phyloP scores from a whole-genome alignment of 2,329 filamentous ascomycete species.

The Penicillium sp. region DNA sequence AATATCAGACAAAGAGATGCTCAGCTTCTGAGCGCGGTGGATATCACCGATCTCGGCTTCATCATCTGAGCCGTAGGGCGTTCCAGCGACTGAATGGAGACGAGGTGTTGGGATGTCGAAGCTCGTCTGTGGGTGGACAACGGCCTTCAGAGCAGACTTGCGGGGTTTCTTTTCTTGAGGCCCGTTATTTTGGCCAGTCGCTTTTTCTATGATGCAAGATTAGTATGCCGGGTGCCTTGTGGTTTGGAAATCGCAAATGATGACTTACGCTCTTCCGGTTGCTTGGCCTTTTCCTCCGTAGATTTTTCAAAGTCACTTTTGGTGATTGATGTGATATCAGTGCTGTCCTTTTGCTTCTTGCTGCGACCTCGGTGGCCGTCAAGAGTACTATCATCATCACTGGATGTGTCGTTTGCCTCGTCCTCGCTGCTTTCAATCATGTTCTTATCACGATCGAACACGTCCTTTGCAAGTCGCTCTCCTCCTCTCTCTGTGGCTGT shows the following conservation, averaged over 20 bases:
- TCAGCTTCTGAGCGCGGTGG: conserved; percentile 81
- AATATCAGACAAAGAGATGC: conserved; percentile 77
- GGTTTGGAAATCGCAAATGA: background rate
- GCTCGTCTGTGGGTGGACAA: conserved; percentile 79
- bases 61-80: conserved; percentile 77
- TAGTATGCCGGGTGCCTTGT: background rate
- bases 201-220: conserved; percentile 11
- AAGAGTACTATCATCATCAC: conserved; percentile 62
- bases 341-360: conserved; percentile 26
- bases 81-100: conserved; percentile 56
- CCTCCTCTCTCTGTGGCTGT: conserved; percentile 30
- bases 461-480: conserved; percentile 68
- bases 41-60: conserved; percentile 84
- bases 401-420: conserved; percentile 53
- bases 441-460: conserved; percentile 66
- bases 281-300: conserved; percentile 57
- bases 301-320: conserved; percentile 28
- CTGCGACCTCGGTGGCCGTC: conserved; percentile 32
- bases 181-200: conserved; percentile 12
- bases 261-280: conserved; percentile 72
- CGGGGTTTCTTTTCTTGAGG: conserved; percentile 41
- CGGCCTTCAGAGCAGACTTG: conserved; percentile 44
- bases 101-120: conserved; percentile 68
- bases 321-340: conserved; percentile 33
- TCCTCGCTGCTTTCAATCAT: conserved; percentile 71